Conservation (phyloP, 2,329 filamentous ascomycete genomes). For the Penicillium glabrum region DNA sequence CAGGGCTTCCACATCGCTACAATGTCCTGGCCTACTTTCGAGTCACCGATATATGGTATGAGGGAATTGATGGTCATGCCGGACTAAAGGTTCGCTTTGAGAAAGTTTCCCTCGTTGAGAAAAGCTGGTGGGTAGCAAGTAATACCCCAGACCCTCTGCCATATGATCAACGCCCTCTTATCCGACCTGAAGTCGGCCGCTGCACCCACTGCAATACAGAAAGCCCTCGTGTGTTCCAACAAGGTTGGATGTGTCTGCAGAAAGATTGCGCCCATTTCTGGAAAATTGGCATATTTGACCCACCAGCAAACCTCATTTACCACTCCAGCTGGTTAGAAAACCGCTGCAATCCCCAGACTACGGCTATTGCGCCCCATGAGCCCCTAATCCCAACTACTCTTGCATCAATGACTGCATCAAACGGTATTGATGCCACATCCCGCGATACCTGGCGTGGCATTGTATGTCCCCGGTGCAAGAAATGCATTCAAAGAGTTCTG, state of each 20-base stretch:
- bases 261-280: conserved; percentile 57
- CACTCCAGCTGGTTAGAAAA: conserved; percentile 58
- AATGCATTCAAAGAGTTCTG: conserved; percentile 59
- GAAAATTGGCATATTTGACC: conserved; percentile 40
- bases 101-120: conserved; percentile 53
- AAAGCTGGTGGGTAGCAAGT: conserved; percentile 61
- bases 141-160: conserved; percentile 25
- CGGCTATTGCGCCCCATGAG: neutral
- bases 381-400: neutral
- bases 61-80: conserved; percentile 47
- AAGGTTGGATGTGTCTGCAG: conserved; percentile 62
- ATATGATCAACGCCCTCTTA: conserved; percentile 30
- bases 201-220: conserved; percentile 45
- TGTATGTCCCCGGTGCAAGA: conserved; percentile 63
- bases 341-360: conserved; percentile 44
- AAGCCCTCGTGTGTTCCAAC: conserved; percentile 38
- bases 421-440: conserved; percentile 42
- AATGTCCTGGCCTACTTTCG: conserved; percentile 69
- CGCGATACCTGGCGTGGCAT: conserved; percentile 61
- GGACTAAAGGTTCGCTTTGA: conserved; percentile 65
- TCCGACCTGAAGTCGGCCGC: conserved; percentile 13
- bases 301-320: conserved; percentile 47
- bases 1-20: conserved; percentile 58
- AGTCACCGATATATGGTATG: conserved; percentile 67
- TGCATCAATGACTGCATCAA: neutral